phyloP scores from a whole-genome alignment of 441 rosid species.

The Lepidium campestre region DNA sequence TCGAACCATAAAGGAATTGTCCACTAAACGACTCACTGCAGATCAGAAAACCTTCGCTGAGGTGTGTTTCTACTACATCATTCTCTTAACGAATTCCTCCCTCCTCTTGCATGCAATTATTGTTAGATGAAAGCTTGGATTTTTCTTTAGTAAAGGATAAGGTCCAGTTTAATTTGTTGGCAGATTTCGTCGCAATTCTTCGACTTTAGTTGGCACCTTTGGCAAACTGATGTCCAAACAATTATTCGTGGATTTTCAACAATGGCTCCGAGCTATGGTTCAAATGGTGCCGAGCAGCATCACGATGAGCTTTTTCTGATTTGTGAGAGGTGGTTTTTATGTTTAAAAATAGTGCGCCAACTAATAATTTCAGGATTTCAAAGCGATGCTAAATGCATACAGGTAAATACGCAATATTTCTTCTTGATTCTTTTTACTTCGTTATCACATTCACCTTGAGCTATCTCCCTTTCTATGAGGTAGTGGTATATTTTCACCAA shows the following conservation, averaged over 20 bases:
- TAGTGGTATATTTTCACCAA: neutral
- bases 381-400: slow-evolving; percentile 75
- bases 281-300: slow-evolving; percentile 54
- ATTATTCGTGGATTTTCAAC: slow-evolving; percentile 73
- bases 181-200: slow-evolving; percentile 94
- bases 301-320: slow-evolving; percentile 76
- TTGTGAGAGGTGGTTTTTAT: slow-evolving; percentile 94
- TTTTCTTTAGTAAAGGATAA: slow-evolving; percentile 17
- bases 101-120: neutral
- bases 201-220: slow-evolving; percentile 90
- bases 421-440: neutral
- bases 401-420: slow-evolving; percentile 41
- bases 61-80: slow-evolving; percentile 40
- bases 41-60: slow-evolving; percentile 83
- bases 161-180: slow-evolving; percentile 28
- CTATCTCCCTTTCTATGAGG: slow-evolving; percentile 2
- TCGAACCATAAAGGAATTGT: slow-evolving; percentile 85
- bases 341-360: slow-evolving; percentile 83
- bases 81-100: neutral
- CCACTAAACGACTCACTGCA: slow-evolving; percentile 88
- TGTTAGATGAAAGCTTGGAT: neutral
- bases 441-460: slow-evolving; percentile 7
- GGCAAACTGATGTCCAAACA: slow-evolving; percentile 94
- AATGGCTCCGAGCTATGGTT: slow-evolving; percentile 45
- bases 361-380: slow-evolving; percentile 83